Percentiles rank a stretch among this genome's conserved stretches.
These are phyloP conservation scores for Quercus parvula DNA, from an alignment of 306 rosid species.

Conservation along the genomic window DNA sequence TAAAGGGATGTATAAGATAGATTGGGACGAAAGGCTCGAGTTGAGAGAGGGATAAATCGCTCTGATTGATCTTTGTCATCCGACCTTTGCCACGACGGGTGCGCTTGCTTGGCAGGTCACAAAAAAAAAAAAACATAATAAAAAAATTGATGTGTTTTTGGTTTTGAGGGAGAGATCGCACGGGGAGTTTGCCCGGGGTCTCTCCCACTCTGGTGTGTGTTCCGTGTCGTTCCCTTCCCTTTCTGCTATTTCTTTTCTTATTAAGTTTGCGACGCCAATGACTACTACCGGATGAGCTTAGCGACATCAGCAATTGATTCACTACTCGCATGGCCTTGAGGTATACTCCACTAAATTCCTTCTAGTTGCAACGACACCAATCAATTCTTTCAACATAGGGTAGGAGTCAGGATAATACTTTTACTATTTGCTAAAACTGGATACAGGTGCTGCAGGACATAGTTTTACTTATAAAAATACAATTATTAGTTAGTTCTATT, in stretches of 20 bases:
- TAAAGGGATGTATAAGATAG: constrained; percentile 48
- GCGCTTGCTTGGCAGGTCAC: constrained; percentile 99
- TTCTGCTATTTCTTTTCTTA: constrained; percentile 23
- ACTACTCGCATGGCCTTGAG: background rate
- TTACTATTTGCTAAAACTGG: no score
- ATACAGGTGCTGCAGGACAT: no score
- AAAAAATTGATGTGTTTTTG: constrained; percentile 28
- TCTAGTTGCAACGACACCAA: background rate
- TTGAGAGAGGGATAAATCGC: background rate
- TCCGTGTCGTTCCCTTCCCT: constrained; percentile 40
- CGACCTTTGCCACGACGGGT: constrained; percentile 99
- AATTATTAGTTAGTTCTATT: no score
- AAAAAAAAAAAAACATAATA: constrained; percentile 32
- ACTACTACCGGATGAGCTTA: background rate
- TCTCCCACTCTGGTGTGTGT: constrained; percentile 40
- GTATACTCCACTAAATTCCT: background rate
- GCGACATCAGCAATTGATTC: background rate
- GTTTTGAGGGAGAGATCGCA: constrained; percentile 64
- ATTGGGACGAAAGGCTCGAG: constrained; percentile 22
- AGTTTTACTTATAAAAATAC: no score
- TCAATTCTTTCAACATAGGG: background rate
- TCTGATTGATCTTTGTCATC: constrained; percentile 59
- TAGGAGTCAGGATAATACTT: no score
- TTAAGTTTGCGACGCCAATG: background rate
- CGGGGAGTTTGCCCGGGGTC: constrained; percentile 84